Conservation (phyloP, 306 rosid species). For the Mimosa bimucronata region DNA sequence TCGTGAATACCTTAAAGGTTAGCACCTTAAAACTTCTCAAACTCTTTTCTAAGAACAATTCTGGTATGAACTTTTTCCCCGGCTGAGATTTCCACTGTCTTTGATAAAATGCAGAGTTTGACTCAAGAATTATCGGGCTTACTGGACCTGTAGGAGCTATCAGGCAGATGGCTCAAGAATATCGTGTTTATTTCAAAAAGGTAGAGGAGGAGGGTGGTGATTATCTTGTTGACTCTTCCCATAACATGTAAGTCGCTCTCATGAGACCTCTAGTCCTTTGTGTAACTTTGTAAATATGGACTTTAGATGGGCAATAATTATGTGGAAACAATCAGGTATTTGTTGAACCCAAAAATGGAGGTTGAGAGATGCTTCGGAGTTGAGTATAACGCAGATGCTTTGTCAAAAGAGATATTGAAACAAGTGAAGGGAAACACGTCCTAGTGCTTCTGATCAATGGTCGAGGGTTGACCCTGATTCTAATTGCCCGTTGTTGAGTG, state of each 20-base stretch:
- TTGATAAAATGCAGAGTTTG: slow-evolving; percentile 65
- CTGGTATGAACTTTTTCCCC: slow-evolving; percentile 14
- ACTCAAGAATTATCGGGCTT: slow-evolving; percentile 73
- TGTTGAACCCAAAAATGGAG: slow-evolving; percentile 83
- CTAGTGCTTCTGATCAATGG: slow-evolving; percentile 31
- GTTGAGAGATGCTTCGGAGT: slow-evolving; percentile 84
- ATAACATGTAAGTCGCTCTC: slow-evolving; percentile 67
- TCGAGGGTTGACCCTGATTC: background rate
- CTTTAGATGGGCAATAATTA: slow-evolving; percentile 26
- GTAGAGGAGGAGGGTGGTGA: slow-evolving; percentile 86
- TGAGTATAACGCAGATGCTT: slow-evolving; percentile 74
- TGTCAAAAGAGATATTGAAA: slow-evolving; percentile 62
- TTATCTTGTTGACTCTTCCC: slow-evolving; percentile 89
- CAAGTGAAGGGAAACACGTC: slow-evolving; percentile 51
- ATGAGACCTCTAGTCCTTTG: background rate
- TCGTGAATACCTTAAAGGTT: slow-evolving; percentile 81
- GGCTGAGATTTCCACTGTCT: slow-evolving; percentile 8
- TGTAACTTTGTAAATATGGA: slow-evolving; percentile 15
- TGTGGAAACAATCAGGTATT: slow-evolving; percentile 66
- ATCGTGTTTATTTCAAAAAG: slow-evolving; percentile 74
- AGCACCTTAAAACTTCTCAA: slow-evolving; percentile 33
- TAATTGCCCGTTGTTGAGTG: too few relatives aligned
- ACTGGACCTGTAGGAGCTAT: slow-evolving; percentile 77
- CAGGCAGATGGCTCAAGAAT: slow-evolving; percentile 93
- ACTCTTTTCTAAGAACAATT: background rate